A percentile compares a stretch with the other conserved stretches of the same genome.
phyloP scores from a whole-genome alignment of 2,329 filamentous ascomycete genomes.

The Colletotrichum falcatum region DNA sequence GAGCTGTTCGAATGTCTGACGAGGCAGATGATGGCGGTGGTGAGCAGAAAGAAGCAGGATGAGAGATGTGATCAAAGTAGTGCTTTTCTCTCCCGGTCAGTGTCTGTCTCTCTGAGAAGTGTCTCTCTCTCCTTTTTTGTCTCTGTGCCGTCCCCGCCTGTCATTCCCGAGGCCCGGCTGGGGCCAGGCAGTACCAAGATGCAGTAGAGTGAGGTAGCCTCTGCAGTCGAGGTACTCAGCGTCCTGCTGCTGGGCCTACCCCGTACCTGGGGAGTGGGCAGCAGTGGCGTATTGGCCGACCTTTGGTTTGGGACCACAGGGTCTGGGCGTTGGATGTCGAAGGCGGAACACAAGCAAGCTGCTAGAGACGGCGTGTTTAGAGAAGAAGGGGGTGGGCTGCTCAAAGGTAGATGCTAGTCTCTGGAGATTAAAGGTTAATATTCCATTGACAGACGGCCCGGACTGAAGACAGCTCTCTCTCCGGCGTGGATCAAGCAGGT shows the following conservation, averaged over 20 bases:
- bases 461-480: constrained; percentile 26
- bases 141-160: constrained; percentile 21
- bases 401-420: constrained; percentile 29
- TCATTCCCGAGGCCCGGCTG: constrained; percentile 22
- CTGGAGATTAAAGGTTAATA: constrained; percentile 37
- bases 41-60: constrained; percentile 23
- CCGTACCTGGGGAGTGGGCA: constrained; percentile 22
- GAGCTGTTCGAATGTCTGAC: constrained; percentile 32
- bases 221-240: constrained; percentile 15
- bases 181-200: constrained; percentile 23
- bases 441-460: constrained; percentile 27
- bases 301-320: constrained; percentile 32
- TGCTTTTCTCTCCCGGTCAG: constrained; percentile 34
- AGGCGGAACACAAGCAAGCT: constrained; percentile 39
- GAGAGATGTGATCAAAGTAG: constrained; percentile 36
- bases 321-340: constrained; percentile 38
- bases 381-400: constrained; percentile 38
- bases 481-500: constrained; percentile 21
- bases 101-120: constrained; percentile 32
- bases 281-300: constrained; percentile 32
- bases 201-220: constrained; percentile 9
- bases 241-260: constrained; percentile 15
- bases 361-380: constrained; percentile 33
- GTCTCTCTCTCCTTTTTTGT: constrained; percentile 25
- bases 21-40: constrained; percentile 13